Evolutionary conservation across 2,329 filamentous ascomycete species (phyloP), one percentile per base, ranked within the genome.

Genomic region (Penicillium sp.): DNA sequence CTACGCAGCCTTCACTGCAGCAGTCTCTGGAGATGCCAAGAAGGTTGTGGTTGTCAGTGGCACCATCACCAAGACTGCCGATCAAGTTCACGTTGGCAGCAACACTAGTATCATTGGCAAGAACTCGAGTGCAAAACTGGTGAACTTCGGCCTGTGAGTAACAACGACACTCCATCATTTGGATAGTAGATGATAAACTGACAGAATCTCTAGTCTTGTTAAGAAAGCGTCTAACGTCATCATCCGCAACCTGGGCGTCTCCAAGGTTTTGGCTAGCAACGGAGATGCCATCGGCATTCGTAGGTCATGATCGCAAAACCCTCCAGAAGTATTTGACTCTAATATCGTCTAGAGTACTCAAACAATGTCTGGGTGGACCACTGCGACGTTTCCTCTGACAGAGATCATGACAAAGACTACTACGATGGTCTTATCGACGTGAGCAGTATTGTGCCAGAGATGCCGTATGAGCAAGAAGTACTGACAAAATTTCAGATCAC

Each of bases 351-450:
- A 74, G 71, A 74, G 52, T 64, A 71, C 54, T 68, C 70, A 11
- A 71, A 55, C 65, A 87, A 88, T 65, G 80, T 87, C 69, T 90
- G 87, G 88, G 78, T 90, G 53, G 88, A 90, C 77, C 88, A 90
- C 78, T 81, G 82, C 72, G 87, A 90, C 65, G 80, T 90, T 25
- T 86, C 83, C 4, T 86, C 84, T 26, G 83, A 89, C 76, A 71
- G 73, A 37, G 78, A 82, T 68, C 79, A 85, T 71, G 85, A 82
- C 79, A 90, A 90, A 78, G 87, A 91, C 78, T 88, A 84, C 78
- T 90, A 88, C 71, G 88, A 90, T 59, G 88, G 88, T 35, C 82
- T 90, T 1, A 76, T 87, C 51, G 88, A 90, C 68, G 77, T 73
- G 60, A 38, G 69, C 4, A 38, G 10, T 38, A 33, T 14, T 3